Conservation (phyloP, 2,329 filamentous ascomycete species). For the Fusarium mexicanum region DNA sequence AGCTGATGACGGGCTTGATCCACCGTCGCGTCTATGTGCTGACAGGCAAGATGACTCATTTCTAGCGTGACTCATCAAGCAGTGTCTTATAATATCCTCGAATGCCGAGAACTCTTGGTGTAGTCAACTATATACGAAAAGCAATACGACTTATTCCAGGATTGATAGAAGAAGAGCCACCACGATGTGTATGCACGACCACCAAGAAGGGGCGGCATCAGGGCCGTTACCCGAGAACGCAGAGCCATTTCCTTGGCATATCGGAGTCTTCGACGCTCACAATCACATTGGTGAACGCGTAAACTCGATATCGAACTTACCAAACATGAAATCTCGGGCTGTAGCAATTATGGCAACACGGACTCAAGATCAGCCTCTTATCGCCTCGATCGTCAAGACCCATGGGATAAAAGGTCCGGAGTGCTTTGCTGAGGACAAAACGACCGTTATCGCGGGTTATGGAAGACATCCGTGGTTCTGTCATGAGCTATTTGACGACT, state of each 20-base stretch:
- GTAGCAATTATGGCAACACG: constrained; percentile 40
- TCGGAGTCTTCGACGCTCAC: constrained; percentile 48
- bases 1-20: too few relatives aligned
- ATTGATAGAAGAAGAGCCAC: too few relatives aligned
- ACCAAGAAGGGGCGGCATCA: accelerated
- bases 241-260: constrained; percentile 33
- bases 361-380: constrained; percentile 34
- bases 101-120: too few relatives aligned
- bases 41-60: too few relatives aligned
- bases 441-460: constrained; percentile 28
- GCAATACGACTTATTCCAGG: too few relatives aligned
- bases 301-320: background rate
- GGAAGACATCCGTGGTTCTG: constrained; percentile 42
- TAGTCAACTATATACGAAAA: too few relatives aligned
- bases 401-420: background rate
- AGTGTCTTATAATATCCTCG: too few relatives aligned
- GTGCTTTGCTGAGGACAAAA: background rate
- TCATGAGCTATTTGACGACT: constrained; percentile 38
- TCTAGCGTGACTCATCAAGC: too few relatives aligned
- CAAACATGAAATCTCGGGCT: constrained; percentile 17
- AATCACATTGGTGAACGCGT: constrained; percentile 37
- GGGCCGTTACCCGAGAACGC: accelerated
- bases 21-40: too few relatives aligned
- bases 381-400: background rate
- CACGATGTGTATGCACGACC: background rate